Evolutionary conservation across 345 rosid species (phyloP).

Genomic region (Crucihimalaya himalaica): DNA sequence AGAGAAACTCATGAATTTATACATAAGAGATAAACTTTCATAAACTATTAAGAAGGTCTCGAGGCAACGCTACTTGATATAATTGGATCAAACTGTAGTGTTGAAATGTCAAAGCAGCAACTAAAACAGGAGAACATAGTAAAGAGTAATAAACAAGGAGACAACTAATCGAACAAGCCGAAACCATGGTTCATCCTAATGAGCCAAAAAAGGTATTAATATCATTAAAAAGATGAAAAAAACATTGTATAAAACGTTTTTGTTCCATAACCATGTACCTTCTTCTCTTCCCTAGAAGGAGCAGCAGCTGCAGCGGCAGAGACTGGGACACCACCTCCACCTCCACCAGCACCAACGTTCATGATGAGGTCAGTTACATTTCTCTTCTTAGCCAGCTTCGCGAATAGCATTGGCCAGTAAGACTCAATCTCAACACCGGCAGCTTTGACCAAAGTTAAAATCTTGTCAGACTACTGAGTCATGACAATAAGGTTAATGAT

Average conservation of each 20-base stretch:
- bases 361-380: conserved; percentile 58
- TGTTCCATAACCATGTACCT: conserved; percentile 40
- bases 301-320: conserved; percentile 54
- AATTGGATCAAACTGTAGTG: conserved; percentile 1
- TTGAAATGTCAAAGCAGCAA: conserved; percentile 20
- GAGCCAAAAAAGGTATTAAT: neutral
- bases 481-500: neutral
- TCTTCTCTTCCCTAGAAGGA: conserved; percentile 67
- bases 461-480: conserved; percentile 93
- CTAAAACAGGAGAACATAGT: conserved; percentile 11
- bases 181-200: conserved; percentile 82
- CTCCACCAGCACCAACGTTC: conserved; percentile 78
- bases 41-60: neutral
- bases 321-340: conserved; percentile 50
- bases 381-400: conserved; percentile 76
- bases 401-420: conserved; percentile 85
- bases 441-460: conserved; percentile 55
- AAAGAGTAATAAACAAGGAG: neutral
- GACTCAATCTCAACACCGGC: conserved; percentile 66
- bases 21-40: neutral
- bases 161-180: conserved; percentile 67
- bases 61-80: neutral
- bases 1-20: neutral
- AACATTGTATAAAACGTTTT: neutral
- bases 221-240: neutral